Conservation (phyloP, 2,329 filamentous ascomycete species). For the Penicillium rolfsii region DNA sequence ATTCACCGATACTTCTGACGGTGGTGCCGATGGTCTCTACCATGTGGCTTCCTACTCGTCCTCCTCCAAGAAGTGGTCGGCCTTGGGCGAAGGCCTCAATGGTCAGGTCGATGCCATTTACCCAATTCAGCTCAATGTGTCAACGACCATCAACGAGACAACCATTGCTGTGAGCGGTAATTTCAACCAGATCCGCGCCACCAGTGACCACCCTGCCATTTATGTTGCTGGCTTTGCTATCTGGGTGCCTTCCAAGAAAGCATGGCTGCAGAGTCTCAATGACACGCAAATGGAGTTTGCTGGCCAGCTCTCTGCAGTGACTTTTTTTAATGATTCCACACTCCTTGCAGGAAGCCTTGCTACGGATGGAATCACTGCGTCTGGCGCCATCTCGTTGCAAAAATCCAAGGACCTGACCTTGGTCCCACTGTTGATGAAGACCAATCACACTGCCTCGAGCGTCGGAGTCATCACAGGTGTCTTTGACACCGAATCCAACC, state of each 20-base stretch:
- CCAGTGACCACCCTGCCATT: conserved; percentile 62
- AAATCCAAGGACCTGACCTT: conserved; percentile 42
- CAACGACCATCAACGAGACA: conserved; percentile 66
- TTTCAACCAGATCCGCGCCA: conserved; percentile 73
- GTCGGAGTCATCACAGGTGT: conserved; percentile 67
- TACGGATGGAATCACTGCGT: conserved; percentile 72
- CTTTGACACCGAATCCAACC: conserved; percentile 70
- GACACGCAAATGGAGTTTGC: conserved; percentile 66
- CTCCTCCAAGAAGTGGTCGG: conserved; percentile 68
- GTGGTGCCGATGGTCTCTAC: conserved; percentile 65
- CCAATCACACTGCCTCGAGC: conserved; percentile 36
- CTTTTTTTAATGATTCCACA: conserved; percentile 60
- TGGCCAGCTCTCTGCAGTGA: conserved; percentile 72
- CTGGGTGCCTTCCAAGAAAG: conserved; percentile 82
- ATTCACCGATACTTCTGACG: conserved; percentile 74
- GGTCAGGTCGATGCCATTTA: conserved; percentile 76
- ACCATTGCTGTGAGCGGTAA: conserved; percentile 79
- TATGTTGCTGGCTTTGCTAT: conserved; percentile 77
- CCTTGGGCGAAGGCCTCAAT: conserved; percentile 84
- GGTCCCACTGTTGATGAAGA: conserved; percentile 55
- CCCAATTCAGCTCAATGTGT: conserved; percentile 77
- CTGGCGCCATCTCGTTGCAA: conserved; percentile 70
- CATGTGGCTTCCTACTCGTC: conserved; percentile 78
- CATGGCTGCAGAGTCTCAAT: conserved; percentile 84
- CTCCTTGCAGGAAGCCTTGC: conserved; percentile 83